A percentile compares a stretch with the other conserved stretches of the same genome.
Conservation (phyloP, 2,329 filamentous ascomycete genomes). For the Coniochaeta hoffmannii region DNA sequence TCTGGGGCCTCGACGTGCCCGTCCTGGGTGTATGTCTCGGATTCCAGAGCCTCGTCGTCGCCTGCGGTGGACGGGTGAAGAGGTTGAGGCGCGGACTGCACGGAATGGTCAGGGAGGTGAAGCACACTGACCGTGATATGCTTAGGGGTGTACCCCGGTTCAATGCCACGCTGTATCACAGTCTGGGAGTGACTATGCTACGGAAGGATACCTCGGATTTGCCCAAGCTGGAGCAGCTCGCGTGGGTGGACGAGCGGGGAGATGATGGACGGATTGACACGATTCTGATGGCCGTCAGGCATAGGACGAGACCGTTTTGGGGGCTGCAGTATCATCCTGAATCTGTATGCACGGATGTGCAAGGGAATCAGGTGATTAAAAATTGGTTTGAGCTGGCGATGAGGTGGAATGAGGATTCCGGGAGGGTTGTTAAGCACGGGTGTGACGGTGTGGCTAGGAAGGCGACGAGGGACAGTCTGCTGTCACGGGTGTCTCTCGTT, state of each 20-base stretch:
- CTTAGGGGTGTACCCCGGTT: constrained; percentile 56
- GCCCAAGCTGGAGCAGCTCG: constrained; percentile 47
- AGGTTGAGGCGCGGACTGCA: constrained; percentile 61
- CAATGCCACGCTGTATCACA: constrained; percentile 71
- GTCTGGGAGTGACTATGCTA: constrained; percentile 43
- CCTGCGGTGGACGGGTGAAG: constrained; percentile 59
- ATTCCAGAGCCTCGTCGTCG: constrained; percentile 72
- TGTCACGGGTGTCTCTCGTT: constrained; percentile 16
- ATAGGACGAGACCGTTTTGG: constrained; percentile 66
- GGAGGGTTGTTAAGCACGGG: constrained; percentile 11
- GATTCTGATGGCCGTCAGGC: constrained; percentile 71
- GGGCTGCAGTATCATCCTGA: constrained; percentile 89
- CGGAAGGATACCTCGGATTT: constrained; percentile 20
- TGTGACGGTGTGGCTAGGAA: constrained; percentile 18
- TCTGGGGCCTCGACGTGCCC: constrained; percentile 71
- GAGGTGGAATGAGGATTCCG: constrained; percentile 45
- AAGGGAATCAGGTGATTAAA: constrained; percentile 54
- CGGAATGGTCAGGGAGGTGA: constrained; percentile 67
- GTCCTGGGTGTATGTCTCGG: constrained; percentile 85
- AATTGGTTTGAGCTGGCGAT: constrained; percentile 69
- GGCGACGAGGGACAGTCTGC: constrained; percentile 24
- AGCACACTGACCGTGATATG: constrained; percentile 52
- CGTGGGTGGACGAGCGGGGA: constrained; percentile 49
- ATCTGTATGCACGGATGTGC: constrained; percentile 71
- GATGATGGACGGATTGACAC: constrained; percentile 32